These are phyloP conservation scores for Microascus cirrosus DNA, from an alignment of 2,329 filamentous ascomycete genomes.

Conservation along the genomic window DNA sequence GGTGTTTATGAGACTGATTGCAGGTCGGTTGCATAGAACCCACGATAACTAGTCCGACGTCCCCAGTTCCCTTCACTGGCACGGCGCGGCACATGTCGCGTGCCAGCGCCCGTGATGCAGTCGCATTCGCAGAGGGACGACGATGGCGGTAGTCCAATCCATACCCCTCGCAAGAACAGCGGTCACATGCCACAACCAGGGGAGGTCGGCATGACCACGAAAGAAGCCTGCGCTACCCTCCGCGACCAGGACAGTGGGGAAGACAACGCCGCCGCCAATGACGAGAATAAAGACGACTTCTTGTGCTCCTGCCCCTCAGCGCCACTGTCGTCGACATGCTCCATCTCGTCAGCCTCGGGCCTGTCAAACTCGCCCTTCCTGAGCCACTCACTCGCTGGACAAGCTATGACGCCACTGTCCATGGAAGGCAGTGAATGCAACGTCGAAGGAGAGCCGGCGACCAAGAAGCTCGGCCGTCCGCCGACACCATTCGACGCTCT, in stretches of 20 bases:
- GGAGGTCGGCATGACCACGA: neutral
- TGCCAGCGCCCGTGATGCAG: neutral
- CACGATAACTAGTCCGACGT: neutral
- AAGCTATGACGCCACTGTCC: slow-evolving; percentile 2
- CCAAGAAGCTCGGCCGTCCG: neutral
- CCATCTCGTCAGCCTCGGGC: slow-evolving; percentile 1
- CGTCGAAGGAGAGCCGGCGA: neutral
- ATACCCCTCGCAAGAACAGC: neutral
- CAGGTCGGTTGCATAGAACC: neutral
- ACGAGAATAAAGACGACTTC: neutral
- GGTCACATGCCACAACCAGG: neutral
- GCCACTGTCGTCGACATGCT: neutral
- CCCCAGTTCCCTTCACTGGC: neutral
- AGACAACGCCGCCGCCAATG: neutral
- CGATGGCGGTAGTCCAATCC: neutral
- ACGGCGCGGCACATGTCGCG: neutral
- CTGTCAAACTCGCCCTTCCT: neutral
- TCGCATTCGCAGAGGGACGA: neutral
- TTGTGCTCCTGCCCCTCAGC: slow-evolving; percentile 2
- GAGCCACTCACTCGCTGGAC: neutral
- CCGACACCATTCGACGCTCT: neutral
- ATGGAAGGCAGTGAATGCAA: slow-evolving; percentile 1
- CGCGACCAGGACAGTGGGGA: neutral
- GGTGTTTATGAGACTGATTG: neutral
- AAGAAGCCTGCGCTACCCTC: neutral